Percentiles rank a stretch among this genome's conserved stretches.
Evolutionary conservation across 352 stramenopile genomes (phyloP).

Genomic region (Phytophthora tentaculata): DNA sequence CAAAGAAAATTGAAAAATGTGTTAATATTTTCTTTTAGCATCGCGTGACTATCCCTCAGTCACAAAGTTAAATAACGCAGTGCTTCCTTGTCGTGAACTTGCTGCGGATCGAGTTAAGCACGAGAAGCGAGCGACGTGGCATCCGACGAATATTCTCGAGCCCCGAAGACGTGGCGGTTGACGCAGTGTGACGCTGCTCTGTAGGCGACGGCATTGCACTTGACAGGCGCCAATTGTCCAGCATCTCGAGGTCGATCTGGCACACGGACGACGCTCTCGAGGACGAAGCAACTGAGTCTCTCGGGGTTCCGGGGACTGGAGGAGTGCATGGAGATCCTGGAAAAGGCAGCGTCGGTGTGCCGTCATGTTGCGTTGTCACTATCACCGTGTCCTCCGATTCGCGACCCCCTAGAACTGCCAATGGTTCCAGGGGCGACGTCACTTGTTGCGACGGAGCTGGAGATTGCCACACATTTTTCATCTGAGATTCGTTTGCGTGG

Average conservation of each 20-base stretch:
- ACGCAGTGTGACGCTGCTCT: slow-evolving; percentile 8
- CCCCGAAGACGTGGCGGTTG: slow-evolving; percentile 1
- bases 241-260: slow-evolving; percentile 29
- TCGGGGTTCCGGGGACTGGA: slow-evolving; percentile 6
- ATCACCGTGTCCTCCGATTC: slow-evolving; percentile 11
- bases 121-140: slow-evolving; percentile 26
- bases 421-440: slow-evolving; percentile 31
- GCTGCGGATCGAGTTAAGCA: slow-evolving; percentile 30
- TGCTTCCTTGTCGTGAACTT: slow-evolving; percentile 24
- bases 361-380: slow-evolving; percentile 29
- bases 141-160: slow-evolving; percentile 28
- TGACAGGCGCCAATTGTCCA: slow-evolving; percentile 31
- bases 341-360: slow-evolving; percentile 39
- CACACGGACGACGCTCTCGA: slow-evolving; percentile 25
- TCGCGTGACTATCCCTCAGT: slow-evolving; percentile 7
- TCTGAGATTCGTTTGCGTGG: background rate
- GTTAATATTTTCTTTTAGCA: slow-evolving; percentile 13
- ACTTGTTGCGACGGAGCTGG: slow-evolving; percentile 24
- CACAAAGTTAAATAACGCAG: slow-evolving; percentile 31
- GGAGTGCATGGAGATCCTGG: slow-evolving; percentile 33
- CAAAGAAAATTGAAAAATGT: slow-evolving; percentile 2
- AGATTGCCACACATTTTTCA: slow-evolving; percentile 29
- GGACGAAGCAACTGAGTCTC: slow-evolving; percentile 18
- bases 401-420: slow-evolving; percentile 21
- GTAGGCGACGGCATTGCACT: background rate